Evolutionary conservation across 805 yeast genomes (phyloP).

Genomic region (Saccharomycopsis oosterbeekiorum): DNA sequence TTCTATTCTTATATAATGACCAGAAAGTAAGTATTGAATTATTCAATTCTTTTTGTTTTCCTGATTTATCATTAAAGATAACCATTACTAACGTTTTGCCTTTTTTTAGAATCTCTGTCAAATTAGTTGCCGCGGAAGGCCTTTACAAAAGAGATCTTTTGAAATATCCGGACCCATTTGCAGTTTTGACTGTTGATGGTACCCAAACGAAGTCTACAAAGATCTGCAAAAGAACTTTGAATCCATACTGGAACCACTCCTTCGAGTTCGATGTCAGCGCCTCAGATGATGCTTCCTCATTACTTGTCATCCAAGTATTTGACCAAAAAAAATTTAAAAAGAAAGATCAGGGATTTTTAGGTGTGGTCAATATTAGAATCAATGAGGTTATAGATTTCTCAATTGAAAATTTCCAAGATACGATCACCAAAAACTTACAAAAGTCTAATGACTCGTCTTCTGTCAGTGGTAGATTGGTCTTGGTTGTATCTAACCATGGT

Average conservation of each 20-base stretch:
- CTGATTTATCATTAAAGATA: too few relatives aligned
- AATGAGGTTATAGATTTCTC: constrained; percentile 77
- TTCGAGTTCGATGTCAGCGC: constrained; percentile 72
- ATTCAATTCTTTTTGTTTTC: too few relatives aligned
- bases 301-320: constrained; percentile 86
- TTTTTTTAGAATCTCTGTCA: constrained; percentile 26
- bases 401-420: constrained; percentile 49
- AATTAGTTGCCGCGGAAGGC: constrained; percentile 91
- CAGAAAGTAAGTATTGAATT: neutral
- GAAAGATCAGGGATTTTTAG: constrained; percentile 97
- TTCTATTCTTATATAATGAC: neutral
- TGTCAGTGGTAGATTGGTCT: constrained; percentile 86
- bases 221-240: constrained; percentile 85
- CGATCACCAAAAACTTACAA: constrained; percentile 85
- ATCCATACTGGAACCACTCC: constrained; percentile 96
- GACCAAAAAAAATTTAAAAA: constrained; percentile 96
- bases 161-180: constrained; percentile 96
- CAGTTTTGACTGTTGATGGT: constrained; percentile 95
- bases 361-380: constrained; percentile 85
- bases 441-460: constrained; percentile 85
- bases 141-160: constrained; percentile 91
- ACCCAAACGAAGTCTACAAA: constrained; percentile 91
- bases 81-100: neutral
- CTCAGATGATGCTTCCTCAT: constrained; percentile 39
- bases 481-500: constrained; percentile 50